Evolutionary conservation across 1,284 basidiomycete species (phyloP), one percentile per base, ranked within the genome.

Genomic region (Ustilago trichophora): DNA sequence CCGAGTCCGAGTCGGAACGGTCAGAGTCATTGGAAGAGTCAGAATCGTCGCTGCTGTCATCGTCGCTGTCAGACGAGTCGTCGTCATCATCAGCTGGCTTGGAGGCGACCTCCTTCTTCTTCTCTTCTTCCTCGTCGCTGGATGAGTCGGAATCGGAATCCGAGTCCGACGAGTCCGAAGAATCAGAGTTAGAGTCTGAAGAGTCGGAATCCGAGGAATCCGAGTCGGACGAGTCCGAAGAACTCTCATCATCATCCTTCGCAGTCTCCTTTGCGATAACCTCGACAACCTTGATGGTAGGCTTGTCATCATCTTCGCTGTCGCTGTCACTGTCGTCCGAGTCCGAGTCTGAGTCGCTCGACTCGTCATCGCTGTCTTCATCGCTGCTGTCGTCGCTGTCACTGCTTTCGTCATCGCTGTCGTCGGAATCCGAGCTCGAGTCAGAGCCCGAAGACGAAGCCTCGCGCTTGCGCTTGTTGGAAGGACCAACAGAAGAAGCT

Each of bases 381-480:
- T 47, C 49, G n/a, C 33, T 35, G n/a, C 53, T 50, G 21, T 38
- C 45, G 26, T 53, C 51, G 18, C 43, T 44, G 24, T 48, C 50
- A 36, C 51, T 55, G 43, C 47, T 40, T 25, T 44, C 32, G 31
- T 50, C 47, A 16, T 38, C 31, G 43, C 42, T 46, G 21, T 49
- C 59, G 26, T 41, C 42, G 22, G 44, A 51, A 31, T 51, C 50
- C 9, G 52, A 54, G 44, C 52, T 54, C 16, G 41, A 46, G 22
- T 55, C 47, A 11, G 58, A 43, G 54, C 49, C 7, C 46, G 49
- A 53, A 3, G 60, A 48, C 16, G 40, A 22, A 12, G 45, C 40
- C 13, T 37, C 60, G 3, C 56, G 43, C 42, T 65, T 65, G 38
- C 55, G 50, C 62, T 65, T 65, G 47, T 65, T 40, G 34, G 35